Percentiles rank a stretch among this genome's conserved stretches.
Evolutionary conservation across 228 moss, liverwort and hornwort species (phyloP).

Genomic region (Sphagnum magellanicum): DNA sequence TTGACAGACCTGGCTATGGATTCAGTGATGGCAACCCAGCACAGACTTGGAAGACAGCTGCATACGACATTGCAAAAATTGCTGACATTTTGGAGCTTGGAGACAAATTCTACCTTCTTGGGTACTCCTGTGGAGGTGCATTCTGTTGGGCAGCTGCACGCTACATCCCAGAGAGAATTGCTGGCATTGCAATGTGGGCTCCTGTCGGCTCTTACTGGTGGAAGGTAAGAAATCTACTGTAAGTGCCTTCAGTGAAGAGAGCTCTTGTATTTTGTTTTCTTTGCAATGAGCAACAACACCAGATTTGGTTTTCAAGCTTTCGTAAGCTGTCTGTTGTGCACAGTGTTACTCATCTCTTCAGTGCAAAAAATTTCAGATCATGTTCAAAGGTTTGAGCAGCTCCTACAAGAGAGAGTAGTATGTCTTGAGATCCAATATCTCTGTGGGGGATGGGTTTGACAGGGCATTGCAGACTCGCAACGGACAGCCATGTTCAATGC

Average conservation of each 20-base stretch:
- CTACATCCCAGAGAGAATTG: conserved; percentile 69
- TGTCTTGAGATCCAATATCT: background rate
- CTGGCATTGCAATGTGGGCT: conserved; percentile 79
- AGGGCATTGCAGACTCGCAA: conserved; percentile 23
- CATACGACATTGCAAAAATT: conserved; percentile 45
- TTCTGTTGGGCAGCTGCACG: conserved; percentile 75
- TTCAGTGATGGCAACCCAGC: conserved; percentile 46
- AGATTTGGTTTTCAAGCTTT: background rate
- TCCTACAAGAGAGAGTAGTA: background rate
- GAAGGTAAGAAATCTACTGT: conserved; percentile 37
- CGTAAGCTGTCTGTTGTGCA: too few species aligned
- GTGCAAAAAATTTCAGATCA: too few species aligned
- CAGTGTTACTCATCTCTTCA: too few species aligned
- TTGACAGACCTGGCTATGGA: conserved; percentile 88
- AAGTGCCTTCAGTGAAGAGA: background rate
- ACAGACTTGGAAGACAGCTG: conserved; percentile 52
- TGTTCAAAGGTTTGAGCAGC: too few species aligned
- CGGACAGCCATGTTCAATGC: conserved; percentile 18
- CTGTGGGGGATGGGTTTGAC: background rate
- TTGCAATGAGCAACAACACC: background rate
- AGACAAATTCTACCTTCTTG: conserved; percentile 63
- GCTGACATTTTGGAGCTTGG: conserved; percentile 65
- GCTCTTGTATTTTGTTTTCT: background rate
- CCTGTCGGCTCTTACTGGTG: conserved; percentile 67
- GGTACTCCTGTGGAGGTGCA: conserved; percentile 75